Conservation (phyloP, 495 filamentous ascomycete species). For the Aeminium ludgeri region DNA sequence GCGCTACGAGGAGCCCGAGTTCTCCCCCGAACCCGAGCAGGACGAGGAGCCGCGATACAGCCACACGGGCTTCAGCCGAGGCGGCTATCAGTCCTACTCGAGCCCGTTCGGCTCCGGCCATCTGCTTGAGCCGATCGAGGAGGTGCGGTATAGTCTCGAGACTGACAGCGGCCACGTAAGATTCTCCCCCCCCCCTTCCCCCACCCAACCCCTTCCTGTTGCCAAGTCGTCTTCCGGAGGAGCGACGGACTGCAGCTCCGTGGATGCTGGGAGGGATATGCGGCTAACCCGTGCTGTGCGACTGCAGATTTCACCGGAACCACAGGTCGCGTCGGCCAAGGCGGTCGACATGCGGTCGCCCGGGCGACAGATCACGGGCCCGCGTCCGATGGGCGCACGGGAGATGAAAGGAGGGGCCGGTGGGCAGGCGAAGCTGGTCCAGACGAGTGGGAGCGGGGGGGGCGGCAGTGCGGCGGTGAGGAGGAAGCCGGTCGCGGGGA, state of each 20-base stretch:
- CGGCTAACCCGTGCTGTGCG: no score
- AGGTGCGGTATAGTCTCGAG: conserved; percentile 24
- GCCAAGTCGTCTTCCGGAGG: conserved; percentile 1
- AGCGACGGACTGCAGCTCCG: background rate
- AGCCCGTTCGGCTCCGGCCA: conserved; percentile 17
- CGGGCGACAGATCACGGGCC: conserved; percentile 25
- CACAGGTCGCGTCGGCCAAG: conserved; percentile 6
- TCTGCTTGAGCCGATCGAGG: conserved; percentile 24
- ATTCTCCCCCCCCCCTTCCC: background rate
- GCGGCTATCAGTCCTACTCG: conserved; percentile 9
- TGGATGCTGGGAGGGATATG: no score
- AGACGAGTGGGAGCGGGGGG: conserved; percentile 8
- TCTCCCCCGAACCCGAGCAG: conserved; percentile 12
- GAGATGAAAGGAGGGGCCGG: conserved; percentile 7
- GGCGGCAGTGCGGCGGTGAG: conserved; percentile 3
- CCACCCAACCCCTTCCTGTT: conserved; percentile 2
- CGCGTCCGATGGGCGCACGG: conserved; percentile 22
- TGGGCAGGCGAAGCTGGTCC: conserved; percentile 7
- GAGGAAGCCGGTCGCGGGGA: conserved; percentile 14
- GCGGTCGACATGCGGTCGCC: conserved; percentile 15
- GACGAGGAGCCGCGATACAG: conserved; percentile 12
- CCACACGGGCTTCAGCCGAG: conserved; percentile 13
- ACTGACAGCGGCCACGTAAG: conserved; percentile 22
- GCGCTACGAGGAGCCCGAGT: conserved; percentile 7
- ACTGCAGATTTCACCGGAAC: conserved; percentile 14